Base-by-base conservation (phyloP, 106 monocot genomes). In the Allium cepa region DNA sequence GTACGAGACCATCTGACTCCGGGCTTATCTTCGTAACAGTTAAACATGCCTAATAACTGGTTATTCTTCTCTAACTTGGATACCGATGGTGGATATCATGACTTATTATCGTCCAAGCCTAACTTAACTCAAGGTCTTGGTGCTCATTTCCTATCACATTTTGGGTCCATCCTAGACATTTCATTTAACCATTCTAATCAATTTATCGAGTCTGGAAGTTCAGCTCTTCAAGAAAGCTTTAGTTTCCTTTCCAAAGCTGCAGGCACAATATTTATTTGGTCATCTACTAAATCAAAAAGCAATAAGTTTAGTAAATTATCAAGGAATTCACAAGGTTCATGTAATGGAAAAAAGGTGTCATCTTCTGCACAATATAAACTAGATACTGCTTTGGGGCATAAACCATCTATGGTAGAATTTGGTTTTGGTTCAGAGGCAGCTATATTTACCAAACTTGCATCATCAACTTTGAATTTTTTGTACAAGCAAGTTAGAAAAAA, bases 191-290 rank as follows among this genome's bases (percentile, higher is more conserved):
- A 58, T 62, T 47, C 79, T 16, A 83, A 82, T 57, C 62, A 83
- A 56, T 66, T 96, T 59, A 61, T 69, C 73, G 59, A 18, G 50
- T 79, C 88, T 71, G 81, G 85, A 72, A 92, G 57, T 49, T 15
- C 77, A 76, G 80, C 84, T 50, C 49, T 92, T 72, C 86, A 83
- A 72, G 84, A 85, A 67, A 74, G 79, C 18, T 84, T 84, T 60
- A 71, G 69, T 70, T 73, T 55, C 53, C 65, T 92, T 60, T 86
- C 89, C 45, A 97, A 84, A 77, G 77, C 81, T 75, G 75, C 88
- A 46, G 86, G 87, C 69, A 74, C 86, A 17, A 47, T 97, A 13
- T 82, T 86, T 73, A 16, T 89, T 22, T 84, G 86, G 92, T 76
- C 86, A 48, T 86, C 86, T 49, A 72, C 82, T 69, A 57, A 73